A percentile compares a stretch with the other conserved stretches of the same genome.
These are phyloP conservation scores for Cicer yamashitae DNA, from an alignment of 306 rosid species.

Conservation along the genomic window DNA sequence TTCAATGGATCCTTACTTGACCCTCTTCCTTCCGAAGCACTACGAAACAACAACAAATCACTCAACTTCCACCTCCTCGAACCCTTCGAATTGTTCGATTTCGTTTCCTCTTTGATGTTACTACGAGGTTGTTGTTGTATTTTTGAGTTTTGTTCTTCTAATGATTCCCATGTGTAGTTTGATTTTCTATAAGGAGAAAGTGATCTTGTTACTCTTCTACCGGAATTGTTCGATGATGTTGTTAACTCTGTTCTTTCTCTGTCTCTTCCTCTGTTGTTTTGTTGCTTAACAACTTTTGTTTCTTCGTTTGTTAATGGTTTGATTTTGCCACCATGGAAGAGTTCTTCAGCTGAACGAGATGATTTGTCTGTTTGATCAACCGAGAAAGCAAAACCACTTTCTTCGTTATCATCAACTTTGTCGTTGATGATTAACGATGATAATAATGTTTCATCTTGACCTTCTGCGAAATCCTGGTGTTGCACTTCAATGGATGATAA, in stretches of 20 bases:
- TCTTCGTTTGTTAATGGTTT: constrained; percentile 52
- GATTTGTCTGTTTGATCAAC: constrained; percentile 50
- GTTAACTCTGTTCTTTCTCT: constrained; percentile 49
- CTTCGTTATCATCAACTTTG: constrained; percentile 15
- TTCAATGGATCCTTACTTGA: constrained; percentile 65
- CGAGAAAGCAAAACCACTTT: constrained; percentile 68
- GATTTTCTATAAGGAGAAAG: constrained; percentile 74
- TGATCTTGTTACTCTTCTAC: constrained; percentile 73
- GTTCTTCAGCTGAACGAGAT: constrained; percentile 85
- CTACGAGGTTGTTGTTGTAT: constrained; percentile 36
- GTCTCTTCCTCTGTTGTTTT: constrained; percentile 66
- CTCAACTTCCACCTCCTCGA: constrained; percentile 75
- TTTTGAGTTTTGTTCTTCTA: constrained; percentile 39
- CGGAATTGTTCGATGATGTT: constrained; percentile 53
- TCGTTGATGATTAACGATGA: neutral
- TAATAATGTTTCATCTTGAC: too few species aligned
- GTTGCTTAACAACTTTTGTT: constrained; percentile 3
- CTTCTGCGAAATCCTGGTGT: too few species aligned
- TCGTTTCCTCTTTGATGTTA: constrained; percentile 32
- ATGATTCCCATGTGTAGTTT: constrained; percentile 51
- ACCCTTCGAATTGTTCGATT: constrained; percentile 41
- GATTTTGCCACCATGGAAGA: constrained; percentile 82
- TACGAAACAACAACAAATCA: constrained; percentile 77
- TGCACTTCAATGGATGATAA: neutral
- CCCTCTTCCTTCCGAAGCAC: constrained; percentile 91